These are phyloP conservation scores for Podospora conica DNA, from an alignment of 495 filamentous ascomycete genomes.

Conservation along the genomic window DNA sequence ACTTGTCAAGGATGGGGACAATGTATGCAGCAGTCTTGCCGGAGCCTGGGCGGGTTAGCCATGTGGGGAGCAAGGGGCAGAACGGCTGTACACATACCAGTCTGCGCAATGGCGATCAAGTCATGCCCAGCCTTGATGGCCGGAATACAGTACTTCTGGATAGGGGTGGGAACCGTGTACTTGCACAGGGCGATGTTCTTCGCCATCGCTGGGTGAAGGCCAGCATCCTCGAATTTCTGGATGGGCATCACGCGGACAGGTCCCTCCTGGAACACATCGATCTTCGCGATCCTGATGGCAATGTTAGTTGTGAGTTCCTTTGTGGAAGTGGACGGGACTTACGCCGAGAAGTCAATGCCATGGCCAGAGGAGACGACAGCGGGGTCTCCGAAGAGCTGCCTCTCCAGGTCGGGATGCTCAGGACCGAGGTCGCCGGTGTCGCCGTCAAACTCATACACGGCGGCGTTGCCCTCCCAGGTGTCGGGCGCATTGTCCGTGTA, in stretches of 20 bases:
- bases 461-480: constrained; percentile 43
- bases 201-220: constrained; percentile 77
- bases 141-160: constrained; percentile 79
- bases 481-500: constrained; percentile 29
- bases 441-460: constrained; percentile 76
- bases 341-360: constrained; percentile 46
- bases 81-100: constrained; percentile 54
- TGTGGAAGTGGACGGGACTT: constrained; percentile 14
- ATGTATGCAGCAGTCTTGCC: constrained; percentile 94
- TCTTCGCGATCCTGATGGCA: constrained; percentile 45
- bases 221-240: constrained; percentile 62
- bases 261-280: constrained; percentile 57
- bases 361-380: constrained; percentile 26
- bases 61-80: too few species aligned
- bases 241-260: constrained; percentile 48
- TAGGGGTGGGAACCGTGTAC: constrained; percentile 65
- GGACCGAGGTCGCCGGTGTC: constrained; percentile 85
- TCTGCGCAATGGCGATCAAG: constrained; percentile 83
- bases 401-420: constrained; percentile 57
- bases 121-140: constrained; percentile 67
- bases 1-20: constrained; percentile 77
- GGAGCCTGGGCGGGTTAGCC: constrained; percentile 58
- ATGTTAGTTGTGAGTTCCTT: constrained; percentile 15
- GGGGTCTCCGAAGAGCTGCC: constrained; percentile 58
- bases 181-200: constrained; percentile 67